Evolutionary conservation across 1,139 yeast genomes (phyloP), one percentile per base, ranked within the genome.

Genomic region (Blastobotrys capitulatus): DNA sequence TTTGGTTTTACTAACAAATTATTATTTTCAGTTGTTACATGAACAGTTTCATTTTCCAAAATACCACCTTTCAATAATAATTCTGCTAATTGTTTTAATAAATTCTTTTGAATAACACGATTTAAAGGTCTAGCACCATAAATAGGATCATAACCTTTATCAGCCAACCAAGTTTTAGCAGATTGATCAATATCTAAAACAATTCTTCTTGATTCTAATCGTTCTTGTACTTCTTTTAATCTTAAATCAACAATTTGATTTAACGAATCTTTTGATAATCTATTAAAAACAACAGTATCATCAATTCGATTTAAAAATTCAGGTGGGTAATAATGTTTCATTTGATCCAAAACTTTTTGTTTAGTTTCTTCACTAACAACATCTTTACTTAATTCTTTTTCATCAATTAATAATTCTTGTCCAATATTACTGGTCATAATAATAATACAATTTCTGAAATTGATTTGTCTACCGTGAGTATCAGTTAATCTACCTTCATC

Each of bases 361-460:
- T 83, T 83, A 2, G 84, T 72, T 36, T 64, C 64, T 3, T 69
- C 65, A 35, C 76, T 67, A 27, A 80, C 79, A 47, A 64, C 68
- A 18, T 73, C 76, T 29, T 72, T 71, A 34, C 60, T 63, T 25
- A 80, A 70, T 46, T 79, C 78, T 2, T 79, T 78, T 52, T 86
- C 96, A 13, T 82, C 73, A 47, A 89, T 70, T 54, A 92, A 74
- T 46, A 86, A 78, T 56, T 90, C 96, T 66, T 92, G 97, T 7
- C 98, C 98, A 61, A 92, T 86, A 65, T 92, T 92, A 2, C 96
- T 87, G 0, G 98, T 92, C 95, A 92, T 86, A n/a, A 92, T 95
- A 60, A 92, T 87, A 51, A 92, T 85, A 1, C 97, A 86, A 66
- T 92, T 92, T 58, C 89, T 80, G 79, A 92, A 92, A 67, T 92